These are phyloP conservation scores for Trichocomaceae sp. DNA, from an alignment of 2,329 filamentous ascomycete genomes.

Conservation along the genomic window DNA sequence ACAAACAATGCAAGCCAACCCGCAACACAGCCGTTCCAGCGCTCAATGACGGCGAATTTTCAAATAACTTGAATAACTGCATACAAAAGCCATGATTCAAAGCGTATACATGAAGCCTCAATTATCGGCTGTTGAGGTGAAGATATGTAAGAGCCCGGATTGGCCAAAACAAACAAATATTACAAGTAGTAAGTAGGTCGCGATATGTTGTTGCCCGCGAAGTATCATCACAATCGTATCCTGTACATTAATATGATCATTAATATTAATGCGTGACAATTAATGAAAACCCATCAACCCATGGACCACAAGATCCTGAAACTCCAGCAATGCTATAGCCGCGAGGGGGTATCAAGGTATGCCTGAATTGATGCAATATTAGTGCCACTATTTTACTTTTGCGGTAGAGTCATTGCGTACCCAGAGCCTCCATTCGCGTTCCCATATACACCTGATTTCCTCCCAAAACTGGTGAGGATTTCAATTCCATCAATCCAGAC, in stretches of 20 bases:
- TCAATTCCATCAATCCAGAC: slow-evolving; percentile 81
- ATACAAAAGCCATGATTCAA: not conserved
- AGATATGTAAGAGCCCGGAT: not conserved
- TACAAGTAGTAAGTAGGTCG: not conserved
- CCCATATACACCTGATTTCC: slow-evolving; percentile 78
- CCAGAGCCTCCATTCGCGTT: slow-evolving; percentile 71
- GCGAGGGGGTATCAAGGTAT: slow-evolving; percentile 79
- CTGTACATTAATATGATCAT: not conserved
- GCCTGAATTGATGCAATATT: slow-evolving; percentile 46
- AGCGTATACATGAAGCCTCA: not conserved
- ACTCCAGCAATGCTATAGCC: slow-evolving; percentile 86
- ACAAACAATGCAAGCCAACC: not conserved
- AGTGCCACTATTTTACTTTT: not conserved
- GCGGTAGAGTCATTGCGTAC: slow-evolving; percentile 51
- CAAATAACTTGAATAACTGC: not conserved
- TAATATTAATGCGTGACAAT: slow-evolving; percentile 52
- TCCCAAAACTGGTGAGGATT: slow-evolving; percentile 80
- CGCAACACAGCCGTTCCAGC: not conserved
- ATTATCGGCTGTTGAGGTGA: not conserved
- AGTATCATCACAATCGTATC: not conserved
- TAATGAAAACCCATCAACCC: slow-evolving; percentile 80
- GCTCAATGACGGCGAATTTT: not conserved
- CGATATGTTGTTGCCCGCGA: not conserved
- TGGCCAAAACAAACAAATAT: slow-evolving; percentile 4
- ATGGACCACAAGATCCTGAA: slow-evolving; percentile 70